Evolutionary conservation across 78 protist genomes (phyloP), one percentile per base, ranked within the genome.

Genomic region (Chrysochromulina parva): DNA sequence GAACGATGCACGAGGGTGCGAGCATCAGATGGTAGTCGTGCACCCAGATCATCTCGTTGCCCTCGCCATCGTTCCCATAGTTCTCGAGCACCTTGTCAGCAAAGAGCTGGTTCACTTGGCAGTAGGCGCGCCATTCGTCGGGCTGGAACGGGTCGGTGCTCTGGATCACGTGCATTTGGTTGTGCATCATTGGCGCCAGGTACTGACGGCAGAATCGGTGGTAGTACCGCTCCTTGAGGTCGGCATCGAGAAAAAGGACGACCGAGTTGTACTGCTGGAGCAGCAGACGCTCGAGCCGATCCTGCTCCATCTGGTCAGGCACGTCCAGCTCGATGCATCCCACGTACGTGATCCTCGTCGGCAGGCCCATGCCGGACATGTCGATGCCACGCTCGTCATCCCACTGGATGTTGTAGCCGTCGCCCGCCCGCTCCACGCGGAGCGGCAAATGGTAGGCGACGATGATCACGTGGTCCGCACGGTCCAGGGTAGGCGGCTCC

Each of bases 21-120:
- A 96, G 96, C 95, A 96, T 74, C 73, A 96, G 80, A 74, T 96
- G 98, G 85, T 96, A 96, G 92, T 96, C 98, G 54, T 96, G 98
- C 20, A 95, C 91, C 96, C 94, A 95, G 19, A 93, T 52, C 67
- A 96, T 20, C 50, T 95, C 94, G 47, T 91, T 94, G 13, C 24
- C 13, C 24, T 58, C 62, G 62, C 38, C 38, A 38, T 38, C 38
- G 0, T 90, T 88, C 26, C 52, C 16, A 62, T 90, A 67, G 4
- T 89, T 91, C 22, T 85, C 94, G 3, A 91, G 65, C 3, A 95
- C 95, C 0, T 88, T 57, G 59, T 10, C 53, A 7, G 88, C 52
- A 22, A 57, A n/a, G 71, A 10, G 47, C 88, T 2, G 20, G 26
- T n/a, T n/a, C 53, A 74, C 84, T 28, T 9, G 6, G 28, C 84